A percentile compares a stretch with the other conserved stretches of the same genome.
Evolutionary conservation across 345 rosid species (phyloP).

Genomic region (Noccaea bulbosa): DNA sequence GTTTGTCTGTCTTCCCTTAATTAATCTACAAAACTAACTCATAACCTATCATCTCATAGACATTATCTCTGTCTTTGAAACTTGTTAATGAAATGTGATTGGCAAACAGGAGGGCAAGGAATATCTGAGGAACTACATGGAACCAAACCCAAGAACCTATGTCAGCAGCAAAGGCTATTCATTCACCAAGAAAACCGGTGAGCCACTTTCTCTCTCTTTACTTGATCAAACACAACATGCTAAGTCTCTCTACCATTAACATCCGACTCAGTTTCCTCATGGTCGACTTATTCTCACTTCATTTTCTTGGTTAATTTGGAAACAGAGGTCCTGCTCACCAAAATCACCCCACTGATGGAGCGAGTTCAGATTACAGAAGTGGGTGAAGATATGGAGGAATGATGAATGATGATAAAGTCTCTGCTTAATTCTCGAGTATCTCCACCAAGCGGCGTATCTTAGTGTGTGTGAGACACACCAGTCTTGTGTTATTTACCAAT

Average conservation of each 20-base stretch:
- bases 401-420: slow-evolving; percentile 38
- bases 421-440: slow-evolving; percentile 2
- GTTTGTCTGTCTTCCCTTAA: slow-evolving; percentile 41
- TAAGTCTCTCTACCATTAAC: neutral
- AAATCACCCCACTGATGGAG: slow-evolving; percentile 66
- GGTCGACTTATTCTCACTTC: slow-evolving; percentile 10
- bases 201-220: slow-evolving; percentile 13
- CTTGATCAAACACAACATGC: neutral
- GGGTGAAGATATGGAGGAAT: slow-evolving; percentile 79
- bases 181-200: slow-evolving; percentile 69
- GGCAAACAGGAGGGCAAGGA: slow-evolving; percentile 69
- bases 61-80: slow-evolving; percentile 23
- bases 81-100: slow-evolving; percentile 1
- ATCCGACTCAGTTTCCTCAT: neutral
- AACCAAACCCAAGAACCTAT: slow-evolving; percentile 78
- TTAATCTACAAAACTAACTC: neutral
- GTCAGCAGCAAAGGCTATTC: slow-evolving; percentile 61
- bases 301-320: slow-evolving; percentile 8
- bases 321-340: slow-evolving; percentile 67
- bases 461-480: slow-evolving; percentile 4
- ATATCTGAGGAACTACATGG: slow-evolving; percentile 75
- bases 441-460: neutral
- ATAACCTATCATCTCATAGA: slow-evolving; percentile 2
- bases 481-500: slow-evolving; percentile 16
- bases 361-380: slow-evolving; percentile 57